Base-by-base conservation (phyloP, 192 early-diverging fungal species). In the Mortierella alpina region DNA sequence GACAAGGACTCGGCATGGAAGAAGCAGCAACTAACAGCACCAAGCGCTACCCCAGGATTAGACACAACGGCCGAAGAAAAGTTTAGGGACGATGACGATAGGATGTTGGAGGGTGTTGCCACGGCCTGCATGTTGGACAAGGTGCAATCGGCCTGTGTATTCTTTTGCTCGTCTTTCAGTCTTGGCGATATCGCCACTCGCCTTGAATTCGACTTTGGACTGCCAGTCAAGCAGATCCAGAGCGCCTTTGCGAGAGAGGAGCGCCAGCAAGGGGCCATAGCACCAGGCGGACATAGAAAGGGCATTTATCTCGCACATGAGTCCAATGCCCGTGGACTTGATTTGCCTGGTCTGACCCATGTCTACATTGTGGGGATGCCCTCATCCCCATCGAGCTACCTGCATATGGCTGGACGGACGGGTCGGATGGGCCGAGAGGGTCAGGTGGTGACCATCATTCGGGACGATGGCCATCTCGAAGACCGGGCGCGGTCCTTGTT, bases 371-470 rank as follows among this genome's bases (percentile, higher is more conserved):
- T 97, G 4, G 95, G 93, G n/a, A 69, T 90, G 9, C 94, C 95
- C 5, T 86, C 88, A 13, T 87, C 85, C 0, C 76, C 87, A 22
- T 83, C 87, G 7, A 91, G 90, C 59, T 98, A 96, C 75, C 67
- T 94, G 11, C 97, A 98, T 64, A 93, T 97, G 92, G 92, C 95
- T 1, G 95, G 97, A 20, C 83, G 97, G 17, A 91, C 93, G 0
- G 95, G 95, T 8, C 77, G 97, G 22, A 91, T 94, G 76, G 95
- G 93, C 0, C 82, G 86, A 46, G 40, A 71, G 17, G 91, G 91
- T 0, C 85, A 82, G 23, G 88, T 90, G 17, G 80, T 89, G 23
- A 89, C 80, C 5, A 71, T 90, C 15, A 64, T 88, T 4, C 75
- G 73, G 39, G 85, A 90, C 41, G 61, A 70, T 40, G 86, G 76